These are phyloP conservation scores for Aristolochia fimbriata DNA, from an alignment of 164 flowering plant genomes.

Conservation along the genomic window DNA sequence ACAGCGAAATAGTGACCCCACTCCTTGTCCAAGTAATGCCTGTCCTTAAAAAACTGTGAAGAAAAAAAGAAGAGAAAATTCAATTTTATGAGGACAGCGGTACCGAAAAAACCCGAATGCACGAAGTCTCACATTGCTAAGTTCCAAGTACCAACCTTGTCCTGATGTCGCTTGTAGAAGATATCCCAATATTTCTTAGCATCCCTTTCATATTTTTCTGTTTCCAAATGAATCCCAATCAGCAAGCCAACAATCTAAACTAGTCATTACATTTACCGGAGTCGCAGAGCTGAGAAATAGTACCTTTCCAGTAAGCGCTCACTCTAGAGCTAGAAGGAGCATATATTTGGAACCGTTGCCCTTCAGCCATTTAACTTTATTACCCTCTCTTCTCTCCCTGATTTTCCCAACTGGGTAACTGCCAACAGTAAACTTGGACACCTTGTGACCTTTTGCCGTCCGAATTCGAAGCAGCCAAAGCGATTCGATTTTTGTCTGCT, in stretches of 20 bases:
- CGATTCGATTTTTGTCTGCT: neutral
- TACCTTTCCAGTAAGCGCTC: constrained; percentile 75
- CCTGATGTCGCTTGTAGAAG: constrained; percentile 86
- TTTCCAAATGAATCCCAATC: neutral
- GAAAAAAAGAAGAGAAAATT: neutral
- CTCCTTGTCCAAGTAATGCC: constrained; percentile 93
- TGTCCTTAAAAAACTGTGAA: constrained; percentile 86
- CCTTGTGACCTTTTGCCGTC: neutral
- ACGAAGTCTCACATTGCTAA: too few species aligned
- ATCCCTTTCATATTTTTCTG: constrained; percentile 82
- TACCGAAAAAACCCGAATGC: too few species aligned
- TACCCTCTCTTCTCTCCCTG: neutral
- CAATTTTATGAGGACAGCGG: neutral
- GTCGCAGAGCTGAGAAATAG: neutral
- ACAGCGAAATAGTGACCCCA: constrained; percentile 83
- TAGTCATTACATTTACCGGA: neutral
- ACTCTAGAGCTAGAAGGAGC: constrained; percentile 32
- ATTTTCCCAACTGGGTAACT: neutral
- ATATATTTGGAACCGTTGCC: constrained; percentile 45
- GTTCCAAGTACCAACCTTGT: constrained; percentile 31
- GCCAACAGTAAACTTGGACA: neutral
- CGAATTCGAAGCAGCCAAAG: neutral
- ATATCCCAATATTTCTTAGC: constrained; percentile 94
- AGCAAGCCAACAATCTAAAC: neutral
- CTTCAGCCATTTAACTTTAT: neutral